Evolutionary conservation across 306 rosid species (phyloP).

Genomic region (Senna siamea): DNA sequence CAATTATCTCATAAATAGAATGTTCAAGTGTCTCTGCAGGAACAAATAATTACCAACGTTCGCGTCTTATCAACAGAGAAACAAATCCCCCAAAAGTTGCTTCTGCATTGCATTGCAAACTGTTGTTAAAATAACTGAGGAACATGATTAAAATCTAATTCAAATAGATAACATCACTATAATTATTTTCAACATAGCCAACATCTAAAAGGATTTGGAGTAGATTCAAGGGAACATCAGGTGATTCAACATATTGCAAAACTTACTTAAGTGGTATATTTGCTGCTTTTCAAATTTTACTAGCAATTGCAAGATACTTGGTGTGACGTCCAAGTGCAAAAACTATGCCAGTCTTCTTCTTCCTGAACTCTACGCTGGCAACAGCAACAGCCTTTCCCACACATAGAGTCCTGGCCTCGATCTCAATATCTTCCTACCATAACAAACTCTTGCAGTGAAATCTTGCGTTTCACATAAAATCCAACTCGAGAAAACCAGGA

Average conservation of each 20-base stretch:
- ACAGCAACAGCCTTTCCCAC: slow-evolving; percentile 57
- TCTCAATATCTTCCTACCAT: slow-evolving; percentile 61
- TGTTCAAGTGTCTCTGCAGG: background rate
- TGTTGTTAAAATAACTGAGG: background rate
- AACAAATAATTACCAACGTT: background rate
- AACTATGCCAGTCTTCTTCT: slow-evolving; percentile 55
- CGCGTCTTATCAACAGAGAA: background rate
- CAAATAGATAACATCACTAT: background rate
- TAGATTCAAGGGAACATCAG: slow-evolving; percentile 2
- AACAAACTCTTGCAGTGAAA: background rate
- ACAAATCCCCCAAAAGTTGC: background rate
- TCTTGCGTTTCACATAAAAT: background rate
- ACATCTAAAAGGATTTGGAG: background rate
- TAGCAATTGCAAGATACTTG: slow-evolving; percentile 51
- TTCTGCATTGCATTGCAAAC: background rate
- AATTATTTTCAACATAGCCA: background rate
- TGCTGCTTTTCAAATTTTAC: slow-evolving; percentile 47
- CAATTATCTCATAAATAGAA: background rate
- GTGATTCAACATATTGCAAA: background rate
- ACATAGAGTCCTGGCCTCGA: slow-evolving; percentile 51
- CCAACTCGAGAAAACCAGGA: slow-evolving; percentile 19
- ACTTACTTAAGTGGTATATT: background rate
- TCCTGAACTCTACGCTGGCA: slow-evolving; percentile 59
- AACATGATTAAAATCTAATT: background rate
- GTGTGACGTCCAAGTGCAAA: slow-evolving; percentile 70